Conservation (phyloP, 2,329 filamentous ascomycete species). For the Fusarium decemcellulare region DNA sequence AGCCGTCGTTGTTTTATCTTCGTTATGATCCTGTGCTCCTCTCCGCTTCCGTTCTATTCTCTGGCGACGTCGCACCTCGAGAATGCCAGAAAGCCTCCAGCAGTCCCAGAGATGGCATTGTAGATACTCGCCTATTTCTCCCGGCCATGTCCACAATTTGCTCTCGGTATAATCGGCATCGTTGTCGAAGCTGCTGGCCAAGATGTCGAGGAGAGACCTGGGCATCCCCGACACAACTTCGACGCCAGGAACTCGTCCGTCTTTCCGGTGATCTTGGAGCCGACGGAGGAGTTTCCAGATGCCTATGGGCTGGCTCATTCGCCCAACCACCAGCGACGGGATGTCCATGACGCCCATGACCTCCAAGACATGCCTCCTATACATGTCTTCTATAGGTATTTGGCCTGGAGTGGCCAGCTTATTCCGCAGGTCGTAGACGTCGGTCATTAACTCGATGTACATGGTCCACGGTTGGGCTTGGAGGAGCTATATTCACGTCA, state of each 20-base stretch:
- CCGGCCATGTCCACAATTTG: constrained; percentile 38
- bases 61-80: constrained; percentile 39
- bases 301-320: constrained; percentile 28
- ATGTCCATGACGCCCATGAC: constrained; percentile 45
- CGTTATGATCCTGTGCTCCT: not conserved
- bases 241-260: constrained; percentile 21
- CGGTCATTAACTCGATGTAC: constrained; percentile 42
- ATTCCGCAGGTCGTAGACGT: constrained; percentile 35
- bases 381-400: constrained; percentile 27
- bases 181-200: constrained; percentile 32
- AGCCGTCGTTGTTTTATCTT: not conserved
- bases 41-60: constrained; percentile 25
- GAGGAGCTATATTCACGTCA: constrained; percentile 29
- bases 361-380: constrained; percentile 35
- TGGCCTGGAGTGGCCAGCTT: constrained; percentile 21
- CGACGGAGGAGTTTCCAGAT: constrained; percentile 42
- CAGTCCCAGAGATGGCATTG: constrained; percentile 43
- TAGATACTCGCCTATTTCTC: constrained; percentile 40
- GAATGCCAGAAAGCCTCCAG: constrained; percentile 39
- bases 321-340: constrained; percentile 35
- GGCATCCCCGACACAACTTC: constrained; percentile 42
- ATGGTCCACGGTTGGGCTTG: constrained; percentile 41
- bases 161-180: constrained; percentile 41
- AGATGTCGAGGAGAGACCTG: constrained; percentile 38
- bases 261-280: constrained; percentile 27